Evolutionary conservation across 352 stramenopile species (phyloP).

Genomic region (Phytophthora constricta): DNA sequence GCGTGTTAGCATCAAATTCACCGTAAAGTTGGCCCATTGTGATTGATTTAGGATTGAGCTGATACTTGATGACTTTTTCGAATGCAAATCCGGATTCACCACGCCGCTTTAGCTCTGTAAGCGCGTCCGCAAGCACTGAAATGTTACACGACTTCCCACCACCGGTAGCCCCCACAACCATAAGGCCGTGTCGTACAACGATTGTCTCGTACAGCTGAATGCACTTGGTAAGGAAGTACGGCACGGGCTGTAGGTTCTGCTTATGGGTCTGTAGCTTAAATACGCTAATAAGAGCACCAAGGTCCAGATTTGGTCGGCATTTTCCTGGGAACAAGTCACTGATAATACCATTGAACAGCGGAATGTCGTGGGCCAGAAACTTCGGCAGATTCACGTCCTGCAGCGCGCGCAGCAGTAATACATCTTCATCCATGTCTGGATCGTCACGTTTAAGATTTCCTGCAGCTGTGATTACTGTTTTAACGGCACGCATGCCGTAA

Average conservation of each 20-base stretch:
- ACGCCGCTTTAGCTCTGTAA: constrained; percentile 87
- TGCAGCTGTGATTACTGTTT: constrained; percentile 89
- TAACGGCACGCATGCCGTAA: constrained; percentile 92
- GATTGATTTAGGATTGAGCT: constrained; percentile 96
- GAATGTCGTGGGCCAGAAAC: constrained; percentile 95
- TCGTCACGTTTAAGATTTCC: constrained; percentile 93
- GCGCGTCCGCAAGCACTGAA: constrained; percentile 89
- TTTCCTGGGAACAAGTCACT: constrained; percentile 95
- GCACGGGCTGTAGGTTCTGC: constrained; percentile 85
- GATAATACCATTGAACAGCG: constrained; percentile 96
- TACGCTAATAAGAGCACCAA: constrained; percentile 85
- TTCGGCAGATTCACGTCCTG: constrained; percentile 97
- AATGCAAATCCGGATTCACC: constrained; percentile 87
- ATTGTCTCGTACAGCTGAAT: constrained; percentile 97
- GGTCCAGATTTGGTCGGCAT: constrained; percentile 86
- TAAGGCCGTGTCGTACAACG: constrained; percentile 94
- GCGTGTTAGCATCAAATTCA: constrained; percentile 94
- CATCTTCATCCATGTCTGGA: constrained; percentile 93
- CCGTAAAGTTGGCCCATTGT: constrained; percentile 96
- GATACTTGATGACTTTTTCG: constrained; percentile 90
- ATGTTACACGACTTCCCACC: constrained; percentile 93
- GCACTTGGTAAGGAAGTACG: constrained; percentile 94
- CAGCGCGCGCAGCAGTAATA: constrained; percentile 92
- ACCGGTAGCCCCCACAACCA: constrained; percentile 94
- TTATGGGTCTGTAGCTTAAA: constrained; percentile 90